Evolutionary conservation across 2,329 filamentous ascomycete species (phyloP).

Genomic region (Monilinia polystroma): DNA sequence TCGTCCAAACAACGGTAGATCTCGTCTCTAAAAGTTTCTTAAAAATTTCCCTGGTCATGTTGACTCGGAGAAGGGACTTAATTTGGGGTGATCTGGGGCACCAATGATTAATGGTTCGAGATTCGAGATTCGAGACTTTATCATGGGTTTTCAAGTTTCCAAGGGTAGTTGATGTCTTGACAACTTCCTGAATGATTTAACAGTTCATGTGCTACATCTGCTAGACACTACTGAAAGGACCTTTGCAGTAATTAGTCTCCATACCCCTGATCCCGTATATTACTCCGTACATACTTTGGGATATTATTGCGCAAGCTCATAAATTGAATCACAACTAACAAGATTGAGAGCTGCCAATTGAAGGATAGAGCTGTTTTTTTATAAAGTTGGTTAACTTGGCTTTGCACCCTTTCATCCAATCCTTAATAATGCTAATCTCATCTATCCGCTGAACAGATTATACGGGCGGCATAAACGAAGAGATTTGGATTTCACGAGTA

Average conservation of each 20-base stretch:
- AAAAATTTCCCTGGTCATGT: not conserved
- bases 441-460: slow-evolving; percentile 1
- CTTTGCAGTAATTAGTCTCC: not conserved
- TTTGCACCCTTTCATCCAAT: slow-evolving; percentile 3
- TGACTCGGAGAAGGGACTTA: slow-evolving; percentile 2
- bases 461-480: not conserved
- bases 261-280: slow-evolving; percentile 3
- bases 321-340: not conserved
- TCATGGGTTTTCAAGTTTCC: not conserved
- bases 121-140: not conserved
- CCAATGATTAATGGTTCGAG: not conserved
- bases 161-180: not conserved
- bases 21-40: slow-evolving; percentile 4
- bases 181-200: slow-evolving; percentile 16
- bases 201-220: slow-evolving; percentile 8
- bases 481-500: slow-evolving; percentile 5
- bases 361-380: slow-evolving; percentile 8
- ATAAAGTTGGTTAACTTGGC: not conserved
- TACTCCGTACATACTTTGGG: not conserved
- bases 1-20: slow-evolving; percentile 11
- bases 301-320: slow-evolving; percentile 17
- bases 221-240: not conserved
- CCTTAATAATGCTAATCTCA: not conserved
- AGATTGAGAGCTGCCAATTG: slow-evolving; percentile 16
- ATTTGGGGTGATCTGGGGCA: not conserved